These are phyloP conservation scores for Neocucurbitaria cava DNA, from an alignment of 2,329 filamentous ascomycete species.

Conservation along the genomic window DNA sequence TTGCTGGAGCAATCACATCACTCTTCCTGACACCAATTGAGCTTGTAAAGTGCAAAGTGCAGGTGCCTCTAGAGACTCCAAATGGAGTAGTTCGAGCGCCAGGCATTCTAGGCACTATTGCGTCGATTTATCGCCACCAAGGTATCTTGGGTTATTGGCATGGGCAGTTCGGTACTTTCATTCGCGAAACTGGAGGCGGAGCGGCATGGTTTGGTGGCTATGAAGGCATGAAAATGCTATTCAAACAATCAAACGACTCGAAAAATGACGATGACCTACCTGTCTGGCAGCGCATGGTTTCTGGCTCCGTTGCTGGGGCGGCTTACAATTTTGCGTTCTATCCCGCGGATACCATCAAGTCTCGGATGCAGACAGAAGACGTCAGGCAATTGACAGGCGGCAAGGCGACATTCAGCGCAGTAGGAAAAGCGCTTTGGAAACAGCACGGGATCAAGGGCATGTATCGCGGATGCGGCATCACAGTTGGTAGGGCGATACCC, in stretches of 20 bases:
- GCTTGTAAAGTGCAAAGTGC: conserved; percentile 97
- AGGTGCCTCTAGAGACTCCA: conserved; percentile 66
- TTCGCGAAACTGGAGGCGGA: conserved; percentile 90
- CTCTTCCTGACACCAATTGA: conserved; percentile 93
- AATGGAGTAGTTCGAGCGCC: conserved; percentile 58
- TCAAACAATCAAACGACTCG: conserved; percentile 59
- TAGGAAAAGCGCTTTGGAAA: conserved; percentile 77
- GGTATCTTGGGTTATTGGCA: conserved; percentile 92
- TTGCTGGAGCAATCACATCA: conserved; percentile 87
- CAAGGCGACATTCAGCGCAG: conserved; percentile 73
- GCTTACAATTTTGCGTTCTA: conserved; percentile 98
- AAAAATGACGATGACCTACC: conserved; percentile 67
- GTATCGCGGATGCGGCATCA: conserved; percentile 95
- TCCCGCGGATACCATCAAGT: conserved; percentile 97
- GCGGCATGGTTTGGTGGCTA: conserved; percentile 85
- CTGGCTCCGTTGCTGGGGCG: conserved; percentile 87
- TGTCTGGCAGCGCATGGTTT: conserved; percentile 84
- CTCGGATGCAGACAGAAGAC: conserved; percentile 90
- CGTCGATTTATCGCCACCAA: conserved; percentile 80
- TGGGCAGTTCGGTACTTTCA: conserved; percentile 89
- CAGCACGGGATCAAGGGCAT: conserved; percentile 82
- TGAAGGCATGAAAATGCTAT: conserved; percentile 67
- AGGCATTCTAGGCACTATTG: conserved; percentile 74
- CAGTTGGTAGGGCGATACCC: conserved; percentile 83
- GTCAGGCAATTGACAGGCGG: conserved; percentile 61